Conservation (phyloP, 192 early-diverging fungal genomes). For the Chytriomyces hyalinus region DNA sequence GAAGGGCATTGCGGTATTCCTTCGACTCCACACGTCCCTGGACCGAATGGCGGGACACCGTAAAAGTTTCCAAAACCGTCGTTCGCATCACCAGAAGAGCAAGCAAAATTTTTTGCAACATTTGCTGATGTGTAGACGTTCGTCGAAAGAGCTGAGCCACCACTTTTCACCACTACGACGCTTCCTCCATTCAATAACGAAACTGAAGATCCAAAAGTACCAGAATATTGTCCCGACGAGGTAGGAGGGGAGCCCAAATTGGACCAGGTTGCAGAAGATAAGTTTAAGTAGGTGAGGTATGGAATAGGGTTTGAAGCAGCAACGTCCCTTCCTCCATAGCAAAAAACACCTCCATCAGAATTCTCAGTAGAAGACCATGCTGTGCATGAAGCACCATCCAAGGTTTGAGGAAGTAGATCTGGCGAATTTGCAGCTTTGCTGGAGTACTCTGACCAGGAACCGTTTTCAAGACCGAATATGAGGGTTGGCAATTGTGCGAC, state of each 20-base stretch:
- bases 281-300: slow-evolving; percentile 13
- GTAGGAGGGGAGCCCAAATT: slow-evolving; percentile 18
- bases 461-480: background rate
- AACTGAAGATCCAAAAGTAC: slow-evolving; percentile 25
- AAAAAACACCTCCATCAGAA: slow-evolving; percentile 26
- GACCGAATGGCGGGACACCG: slow-evolving; percentile 19
- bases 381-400: slow-evolving; percentile 24
- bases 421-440: background rate
- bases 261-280: slow-evolving; percentile 5
- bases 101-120: background rate
- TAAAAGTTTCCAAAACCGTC: slow-evolving; percentile 12
- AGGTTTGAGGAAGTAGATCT: background rate
- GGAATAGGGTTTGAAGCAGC: background rate
- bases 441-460: background rate
- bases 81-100: slow-evolving; percentile 8
- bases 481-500: slow-evolving; percentile 1
- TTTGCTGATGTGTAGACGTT: background rate
- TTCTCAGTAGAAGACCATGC: slow-evolving; percentile 18
- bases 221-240: background rate
- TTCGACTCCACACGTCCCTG: background rate
- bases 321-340: slow-evolving; percentile 21
- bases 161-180: slow-evolving; percentile 12
- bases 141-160: background rate
- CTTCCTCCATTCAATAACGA: slow-evolving; percentile 18
- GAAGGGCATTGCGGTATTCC: background rate